phyloP scores from a whole-genome alignment of 2,329 filamentous ascomycete genomes.

The Pestalotiopsis sp. region DNA sequence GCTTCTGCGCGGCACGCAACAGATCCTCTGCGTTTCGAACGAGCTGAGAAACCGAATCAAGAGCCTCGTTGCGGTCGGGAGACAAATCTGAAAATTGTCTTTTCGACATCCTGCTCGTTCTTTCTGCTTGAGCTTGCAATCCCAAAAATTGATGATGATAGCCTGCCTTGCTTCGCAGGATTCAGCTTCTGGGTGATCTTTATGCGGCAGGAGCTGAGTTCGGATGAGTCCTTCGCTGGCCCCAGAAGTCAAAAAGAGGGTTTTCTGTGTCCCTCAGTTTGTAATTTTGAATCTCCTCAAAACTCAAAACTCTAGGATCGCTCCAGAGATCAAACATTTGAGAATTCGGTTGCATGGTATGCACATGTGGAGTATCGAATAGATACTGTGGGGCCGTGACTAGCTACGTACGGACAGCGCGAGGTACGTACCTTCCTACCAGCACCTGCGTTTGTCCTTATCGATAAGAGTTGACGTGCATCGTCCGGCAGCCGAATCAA shows the following conservation, averaged over 20 bases:
- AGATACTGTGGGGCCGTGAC: too few relatives aligned
- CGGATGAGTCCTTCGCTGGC: too few relatives aligned
- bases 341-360: too few relatives aligned
- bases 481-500: neutral
- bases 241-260: too few relatives aligned
- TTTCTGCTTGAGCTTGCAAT: too few relatives aligned
- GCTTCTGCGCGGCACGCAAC: slow-evolving; percentile 35
- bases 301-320: too few relatives aligned
- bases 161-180: neutral
- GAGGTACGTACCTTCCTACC: neutral
- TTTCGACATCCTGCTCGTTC: slow-evolving; percentile 35
- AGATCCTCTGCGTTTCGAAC: slow-evolving; percentile 38
- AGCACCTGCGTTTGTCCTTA: neutral
- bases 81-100: slow-evolving; percentile 29
- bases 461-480: neutral
- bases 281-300: too few relatives aligned
- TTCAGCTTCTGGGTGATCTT: too few relatives aligned
- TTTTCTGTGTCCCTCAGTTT: too few relatives aligned
- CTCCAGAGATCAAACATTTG: too few relatives aligned
- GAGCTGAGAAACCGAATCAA: slow-evolving; percentile 27
- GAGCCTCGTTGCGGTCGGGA: slow-evolving; percentile 18
- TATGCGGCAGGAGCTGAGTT: too few relatives aligned
- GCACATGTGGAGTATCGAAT: too few relatives aligned
- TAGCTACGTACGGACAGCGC: neutral
- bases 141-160: neutral